phyloP scores from a whole-genome alignment of 495 filamentous ascomycete species.

The Oidiodendron maius region DNA sequence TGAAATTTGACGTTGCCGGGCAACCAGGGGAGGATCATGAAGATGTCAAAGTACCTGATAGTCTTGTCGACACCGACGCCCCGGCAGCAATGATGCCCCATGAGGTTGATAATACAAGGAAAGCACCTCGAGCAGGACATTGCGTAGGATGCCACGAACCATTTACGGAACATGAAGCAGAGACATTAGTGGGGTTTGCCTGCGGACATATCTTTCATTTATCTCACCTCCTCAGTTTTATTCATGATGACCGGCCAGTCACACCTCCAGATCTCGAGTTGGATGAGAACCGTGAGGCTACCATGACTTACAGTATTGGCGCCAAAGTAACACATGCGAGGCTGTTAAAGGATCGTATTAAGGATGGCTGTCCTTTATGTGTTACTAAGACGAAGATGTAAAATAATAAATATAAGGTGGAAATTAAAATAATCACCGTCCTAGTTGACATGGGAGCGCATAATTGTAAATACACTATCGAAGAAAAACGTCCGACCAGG shows the following conservation, averaged over 20 bases:
- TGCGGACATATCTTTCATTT: conserved; percentile 92
- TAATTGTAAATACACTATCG: too few species aligned
- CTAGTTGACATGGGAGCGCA: too few species aligned
- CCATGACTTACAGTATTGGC: conserved; percentile 58
- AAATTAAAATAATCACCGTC: too few species aligned
- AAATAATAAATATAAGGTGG: too few species aligned
- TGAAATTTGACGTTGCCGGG: conserved; percentile 75
- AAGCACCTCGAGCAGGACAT: conserved; percentile 36
- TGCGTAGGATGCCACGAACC: conserved; percentile 59
- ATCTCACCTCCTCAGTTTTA: conserved; percentile 59
- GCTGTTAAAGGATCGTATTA: conserved; percentile 63
- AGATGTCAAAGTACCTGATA: conserved; percentile 29
- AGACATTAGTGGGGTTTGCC: conserved; percentile 83
- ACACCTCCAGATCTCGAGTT: conserved; percentile 32
- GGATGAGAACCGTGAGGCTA: conserved; percentile 34
- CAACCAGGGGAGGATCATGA: conserved; percentile 32
- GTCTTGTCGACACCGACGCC: conserved; percentile 13
- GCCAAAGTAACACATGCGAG: conserved; percentile 88
- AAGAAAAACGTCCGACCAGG: too few species aligned
- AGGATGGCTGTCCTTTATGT: conserved; percentile 67
- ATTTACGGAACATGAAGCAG: conserved; percentile 55
- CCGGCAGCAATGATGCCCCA: not conserved
- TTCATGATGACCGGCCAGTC: conserved; percentile 29
- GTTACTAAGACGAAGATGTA: not conserved
- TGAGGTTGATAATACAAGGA: conserved; percentile 11